These are phyloP conservation scores for Nothopassalora personata DNA, from an alignment of 2,329 filamentous ascomycete species.

Conservation along the genomic window DNA sequence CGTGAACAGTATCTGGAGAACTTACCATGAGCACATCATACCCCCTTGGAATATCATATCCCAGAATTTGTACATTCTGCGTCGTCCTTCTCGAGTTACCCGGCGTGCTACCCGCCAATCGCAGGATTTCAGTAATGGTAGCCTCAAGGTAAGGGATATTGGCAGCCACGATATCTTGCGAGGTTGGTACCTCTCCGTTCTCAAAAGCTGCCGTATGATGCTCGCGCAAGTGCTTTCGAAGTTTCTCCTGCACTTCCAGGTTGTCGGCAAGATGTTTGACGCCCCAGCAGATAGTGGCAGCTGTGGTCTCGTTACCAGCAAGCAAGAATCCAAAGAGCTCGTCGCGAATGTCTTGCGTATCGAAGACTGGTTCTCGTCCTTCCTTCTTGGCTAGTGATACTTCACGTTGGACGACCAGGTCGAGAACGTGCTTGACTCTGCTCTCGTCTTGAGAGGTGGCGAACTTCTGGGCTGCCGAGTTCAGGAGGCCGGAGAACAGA, in stretches of 20 bases:
- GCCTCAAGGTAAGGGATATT: constrained; percentile 39
- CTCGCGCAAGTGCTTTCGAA: constrained; percentile 30
- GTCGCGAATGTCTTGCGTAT: constrained; percentile 22
- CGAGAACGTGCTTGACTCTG: constrained; percentile 25
- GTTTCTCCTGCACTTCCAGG: constrained; percentile 32
- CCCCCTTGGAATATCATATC: constrained; percentile 38
- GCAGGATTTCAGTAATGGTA: constrained; percentile 38
- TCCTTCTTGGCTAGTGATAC: constrained; percentile 34
- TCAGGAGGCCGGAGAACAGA: constrained; percentile 34
- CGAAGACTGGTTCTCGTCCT: constrained; percentile 22
- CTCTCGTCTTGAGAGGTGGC: constrained; percentile 24
- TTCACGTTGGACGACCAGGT: constrained; percentile 35
- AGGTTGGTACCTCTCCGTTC: constrained; percentile 24
- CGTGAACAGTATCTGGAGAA: neutral
- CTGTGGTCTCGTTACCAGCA: constrained; percentile 46
- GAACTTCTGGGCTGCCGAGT: constrained; percentile 27
- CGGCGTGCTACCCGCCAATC: constrained; percentile 28
- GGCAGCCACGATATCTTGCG: constrained; percentile 29
- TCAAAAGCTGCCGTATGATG: constrained; percentile 24
- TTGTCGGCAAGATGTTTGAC: constrained; percentile 38
- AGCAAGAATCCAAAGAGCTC: constrained; percentile 34
- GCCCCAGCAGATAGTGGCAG: constrained; percentile 39
- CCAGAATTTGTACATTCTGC: constrained; percentile 39
- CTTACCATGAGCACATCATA: constrained; percentile 32
- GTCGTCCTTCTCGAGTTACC: constrained; percentile 29